Conservation (phyloP, 148 eudicot genomes). For the Spergularia bocconei region DNA sequence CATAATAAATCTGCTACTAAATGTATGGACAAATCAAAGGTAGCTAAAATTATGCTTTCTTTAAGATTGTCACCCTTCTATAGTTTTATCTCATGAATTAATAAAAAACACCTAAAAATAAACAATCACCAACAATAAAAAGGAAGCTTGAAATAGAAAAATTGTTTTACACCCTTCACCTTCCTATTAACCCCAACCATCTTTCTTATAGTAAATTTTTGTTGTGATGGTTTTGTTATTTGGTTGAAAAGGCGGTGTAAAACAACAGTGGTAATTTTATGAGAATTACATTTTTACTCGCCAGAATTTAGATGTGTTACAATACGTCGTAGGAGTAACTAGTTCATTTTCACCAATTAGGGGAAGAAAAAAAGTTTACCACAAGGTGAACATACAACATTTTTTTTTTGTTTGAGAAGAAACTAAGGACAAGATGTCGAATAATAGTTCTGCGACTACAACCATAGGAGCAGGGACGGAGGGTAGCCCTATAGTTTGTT, state of each 20-base stretch:
- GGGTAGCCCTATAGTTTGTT: constrained; percentile 38
- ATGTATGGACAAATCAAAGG: constrained; percentile 17
- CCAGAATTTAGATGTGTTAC: neutral
- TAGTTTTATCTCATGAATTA: neutral
- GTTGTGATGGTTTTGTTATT: no score
- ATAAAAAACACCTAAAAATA: no score
- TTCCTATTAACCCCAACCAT: neutral
- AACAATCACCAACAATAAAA: constrained; percentile 4
- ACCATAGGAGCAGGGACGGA: neutral
- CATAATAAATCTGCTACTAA: constrained; percentile 15
- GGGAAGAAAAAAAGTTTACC: no score
- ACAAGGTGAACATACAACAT: no score
- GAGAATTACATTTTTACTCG: neutral
- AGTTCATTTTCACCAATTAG: no score
- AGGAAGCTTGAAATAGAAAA: neutral
- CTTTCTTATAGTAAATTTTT: neutral
- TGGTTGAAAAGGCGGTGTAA: neutral
- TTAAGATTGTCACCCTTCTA: constrained; percentile 10
- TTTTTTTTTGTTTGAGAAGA: neutral
- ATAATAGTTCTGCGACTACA: neutral
- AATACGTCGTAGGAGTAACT: neutral
- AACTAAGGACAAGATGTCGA: constrained; percentile 14
- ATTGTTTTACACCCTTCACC: neutral
- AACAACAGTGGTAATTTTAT: neutral
- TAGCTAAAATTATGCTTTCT: constrained; percentile 22